Percentiles rank a stretch among this genome's conserved stretches.
Conservation (phyloP, 2,329 filamentous ascomycete species). For the Neurospora sp. region DNA sequence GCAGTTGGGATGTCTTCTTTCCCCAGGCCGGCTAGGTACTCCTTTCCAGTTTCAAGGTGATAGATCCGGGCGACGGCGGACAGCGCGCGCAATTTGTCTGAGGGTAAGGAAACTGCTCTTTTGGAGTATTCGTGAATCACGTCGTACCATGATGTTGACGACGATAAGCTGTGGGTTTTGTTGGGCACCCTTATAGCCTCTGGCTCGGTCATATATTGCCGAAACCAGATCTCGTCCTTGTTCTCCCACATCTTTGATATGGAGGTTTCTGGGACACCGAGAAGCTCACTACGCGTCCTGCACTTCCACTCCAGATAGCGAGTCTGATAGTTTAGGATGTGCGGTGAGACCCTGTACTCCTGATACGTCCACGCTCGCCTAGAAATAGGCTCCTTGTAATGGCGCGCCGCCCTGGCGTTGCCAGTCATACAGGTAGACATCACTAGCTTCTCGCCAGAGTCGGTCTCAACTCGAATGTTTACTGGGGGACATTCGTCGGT, state of each 20-base stretch:
- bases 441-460: too few relatives aligned
- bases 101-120: neutral
- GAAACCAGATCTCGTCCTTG: too few relatives aligned
- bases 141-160: neutral
- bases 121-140: neutral
- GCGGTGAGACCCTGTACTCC: conserved; percentile 2
- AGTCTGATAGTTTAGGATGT: neutral
- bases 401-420: too few relatives aligned
- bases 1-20: conserved; percentile 1
- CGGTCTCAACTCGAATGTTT: neutral
- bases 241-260: too few relatives aligned
- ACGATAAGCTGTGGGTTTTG: too few relatives aligned
- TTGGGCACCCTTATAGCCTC: too few relatives aligned
- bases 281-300: neutral
- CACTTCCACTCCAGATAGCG: conserved; percentile 1
- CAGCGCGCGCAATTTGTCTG: conserved; percentile 5
- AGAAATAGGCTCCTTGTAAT: too few relatives aligned
- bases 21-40: conserved; percentile 6
- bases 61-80: conserved; percentile 5
- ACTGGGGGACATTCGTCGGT: neutral
- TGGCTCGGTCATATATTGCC: too few relatives aligned
- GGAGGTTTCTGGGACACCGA: too few relatives aligned
- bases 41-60: neutral
- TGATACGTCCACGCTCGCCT: conserved; percentile 6
- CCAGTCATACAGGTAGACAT: conserved; percentile 2